These are phyloP conservation scores for Trametes gibbosa DNA, from an alignment of 768 basidiomycete species.

Conservation along the genomic window DNA sequence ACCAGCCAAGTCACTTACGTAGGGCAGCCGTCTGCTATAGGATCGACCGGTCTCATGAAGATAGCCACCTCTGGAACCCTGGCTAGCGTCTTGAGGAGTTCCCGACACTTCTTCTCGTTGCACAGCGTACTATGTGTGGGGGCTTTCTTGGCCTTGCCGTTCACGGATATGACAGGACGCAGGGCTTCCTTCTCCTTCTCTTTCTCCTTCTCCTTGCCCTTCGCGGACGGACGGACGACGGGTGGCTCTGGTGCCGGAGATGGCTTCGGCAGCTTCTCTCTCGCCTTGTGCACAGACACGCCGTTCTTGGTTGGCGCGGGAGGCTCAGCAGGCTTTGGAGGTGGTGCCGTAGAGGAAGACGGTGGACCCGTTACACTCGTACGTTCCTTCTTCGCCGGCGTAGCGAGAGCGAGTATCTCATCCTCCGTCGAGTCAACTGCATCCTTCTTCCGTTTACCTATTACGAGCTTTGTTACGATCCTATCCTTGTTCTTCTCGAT, in stretches of 20 bases:
- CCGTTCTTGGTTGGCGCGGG: constrained; percentile 8
- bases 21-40: constrained; percentile 79
- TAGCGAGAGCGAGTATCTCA: constrained; percentile 60
- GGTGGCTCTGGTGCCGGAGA: constrained; percentile 18
- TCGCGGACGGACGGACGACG: constrained; percentile 44
- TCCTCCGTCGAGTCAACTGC: constrained; percentile 43
- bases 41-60: constrained; percentile 83
- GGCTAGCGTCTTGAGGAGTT: constrained; percentile 57
- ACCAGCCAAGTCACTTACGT: constrained; percentile 55
- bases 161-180: constrained; percentile 32
- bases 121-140: constrained; percentile 45
- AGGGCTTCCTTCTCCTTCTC: constrained; percentile 56
- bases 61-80: constrained; percentile 67
- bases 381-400: constrained; percentile 58
- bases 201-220: constrained; percentile 69
- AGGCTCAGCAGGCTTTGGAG: constrained; percentile 11
- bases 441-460: constrained; percentile 56
- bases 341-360: not conserved
- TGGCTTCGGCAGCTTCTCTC: constrained; percentile 41
- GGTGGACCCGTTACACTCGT: constrained; percentile 23
- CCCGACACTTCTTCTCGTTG: constrained; percentile 82
- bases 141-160: constrained; percentile 37
- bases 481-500: constrained; percentile 29
- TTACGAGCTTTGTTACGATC: constrained; percentile 37
- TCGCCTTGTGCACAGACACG: constrained; percentile 36